These are phyloP conservation scores for Coemansia aciculifera DNA, from an alignment of 192 early-diverging fungal genomes.

Conservation along the genomic window DNA sequence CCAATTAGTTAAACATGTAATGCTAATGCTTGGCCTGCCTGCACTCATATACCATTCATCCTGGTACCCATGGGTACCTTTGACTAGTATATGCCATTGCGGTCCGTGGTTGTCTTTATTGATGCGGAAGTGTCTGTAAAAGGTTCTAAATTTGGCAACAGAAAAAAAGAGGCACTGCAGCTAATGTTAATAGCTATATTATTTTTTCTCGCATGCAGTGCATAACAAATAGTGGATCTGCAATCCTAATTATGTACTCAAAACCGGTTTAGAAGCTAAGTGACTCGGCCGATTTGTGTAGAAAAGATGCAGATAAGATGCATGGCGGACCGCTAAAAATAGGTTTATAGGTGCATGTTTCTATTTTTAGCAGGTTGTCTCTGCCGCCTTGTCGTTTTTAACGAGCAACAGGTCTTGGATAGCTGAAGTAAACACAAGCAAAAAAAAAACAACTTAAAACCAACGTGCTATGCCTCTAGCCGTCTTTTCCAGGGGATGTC, in stretches of 20 bases:
- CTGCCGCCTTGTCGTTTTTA: not conserved
- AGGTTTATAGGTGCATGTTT: not conserved
- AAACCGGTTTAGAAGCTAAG: not conserved
- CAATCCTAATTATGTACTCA: not conserved
- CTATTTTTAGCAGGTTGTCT: not conserved
- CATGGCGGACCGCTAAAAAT: conserved; percentile 5
- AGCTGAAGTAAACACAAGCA: not conserved
- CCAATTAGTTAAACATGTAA: not conserved
- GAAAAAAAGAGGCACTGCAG: not conserved
- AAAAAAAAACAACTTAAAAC: not conserved
- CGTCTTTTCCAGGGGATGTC: not conserved
- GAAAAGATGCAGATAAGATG: not conserved
- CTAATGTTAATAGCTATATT: not conserved
- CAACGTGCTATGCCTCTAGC: not conserved
- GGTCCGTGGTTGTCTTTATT: not conserved
- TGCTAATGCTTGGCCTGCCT: not conserved
- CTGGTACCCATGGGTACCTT: not conserved
- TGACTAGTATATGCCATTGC: not conserved
- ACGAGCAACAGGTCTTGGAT: not conserved
- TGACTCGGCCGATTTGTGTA: not conserved
- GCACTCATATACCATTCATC: not conserved
- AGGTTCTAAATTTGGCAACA: not conserved
- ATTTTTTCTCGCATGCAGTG: not conserved
- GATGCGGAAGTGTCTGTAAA: not conserved
- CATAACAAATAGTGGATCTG: not conserved